A percentile compares a stretch with the other conserved stretches of the same genome.
Evolutionary conservation across 2,329 filamentous ascomycete species (phyloP).

Genomic region (Pyricularia pennisetigena): DNA sequence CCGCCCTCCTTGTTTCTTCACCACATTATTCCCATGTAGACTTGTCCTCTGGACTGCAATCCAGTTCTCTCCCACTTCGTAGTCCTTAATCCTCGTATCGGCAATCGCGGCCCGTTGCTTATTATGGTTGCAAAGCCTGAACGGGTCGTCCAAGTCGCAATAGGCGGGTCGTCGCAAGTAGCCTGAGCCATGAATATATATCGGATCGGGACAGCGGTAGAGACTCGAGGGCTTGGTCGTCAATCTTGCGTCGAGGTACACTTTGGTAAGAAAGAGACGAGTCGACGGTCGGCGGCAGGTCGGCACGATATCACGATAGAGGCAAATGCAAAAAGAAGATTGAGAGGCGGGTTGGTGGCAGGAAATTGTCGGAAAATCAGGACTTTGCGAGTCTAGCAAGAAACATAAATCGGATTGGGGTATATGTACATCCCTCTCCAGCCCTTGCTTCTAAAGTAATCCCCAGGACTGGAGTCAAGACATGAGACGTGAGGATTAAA

Average conservation of each 20-base stretch:
- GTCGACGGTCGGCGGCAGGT: not conserved
- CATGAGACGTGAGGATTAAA: not conserved
- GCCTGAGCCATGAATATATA: not conserved
- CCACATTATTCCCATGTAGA: not conserved
- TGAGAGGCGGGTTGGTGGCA: not conserved
- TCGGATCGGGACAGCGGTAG: not conserved
- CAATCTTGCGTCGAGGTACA: not conserved
- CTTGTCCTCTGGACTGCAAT: not conserved
- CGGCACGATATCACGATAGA: not conserved
- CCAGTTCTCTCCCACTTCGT: not conserved
- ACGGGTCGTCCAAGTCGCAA: no score
- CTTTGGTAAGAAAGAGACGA: not conserved
- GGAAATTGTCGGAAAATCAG: not conserved
- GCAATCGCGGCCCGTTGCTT: no score
- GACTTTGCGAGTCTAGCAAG: not conserved
- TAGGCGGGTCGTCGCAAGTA: not conserved
- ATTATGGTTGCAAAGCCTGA: no score
- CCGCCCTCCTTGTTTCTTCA: not conserved
- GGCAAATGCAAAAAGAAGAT: not conserved
- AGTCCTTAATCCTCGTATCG: not conserved
- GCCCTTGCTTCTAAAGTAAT: not conserved
- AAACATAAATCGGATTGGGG: conserved; percentile 4
- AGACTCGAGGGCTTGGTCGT: not conserved
- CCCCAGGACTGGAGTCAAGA: not conserved
- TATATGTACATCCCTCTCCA: conserved; percentile 3